Evolutionary conservation across 768 basidiomycete species (phyloP).

Genomic region (Trametes cinnabarina): DNA sequence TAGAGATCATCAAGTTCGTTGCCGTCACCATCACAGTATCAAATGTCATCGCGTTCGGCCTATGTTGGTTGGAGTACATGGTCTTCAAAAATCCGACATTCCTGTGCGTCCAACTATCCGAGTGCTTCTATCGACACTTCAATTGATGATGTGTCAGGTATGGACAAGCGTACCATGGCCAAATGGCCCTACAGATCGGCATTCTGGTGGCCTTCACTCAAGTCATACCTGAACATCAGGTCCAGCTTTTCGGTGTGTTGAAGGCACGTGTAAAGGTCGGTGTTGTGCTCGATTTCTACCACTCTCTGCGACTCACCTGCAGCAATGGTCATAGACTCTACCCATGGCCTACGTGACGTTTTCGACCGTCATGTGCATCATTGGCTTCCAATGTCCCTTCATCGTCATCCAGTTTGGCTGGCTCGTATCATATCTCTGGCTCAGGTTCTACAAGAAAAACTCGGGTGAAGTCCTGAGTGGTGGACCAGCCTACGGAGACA

Average conservation of each 20-base stretch:
- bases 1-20: constrained; percentile 86
- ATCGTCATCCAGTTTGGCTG: constrained; percentile 99
- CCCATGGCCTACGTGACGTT: constrained; percentile 94
- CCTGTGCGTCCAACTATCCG: constrained; percentile 52
- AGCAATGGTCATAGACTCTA: constrained; percentile 56
- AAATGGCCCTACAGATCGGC: constrained; percentile 86
- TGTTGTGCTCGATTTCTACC: background rate
- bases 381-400: constrained; percentile 87
- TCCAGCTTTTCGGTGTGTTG: constrained; percentile 84
- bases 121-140: background rate
- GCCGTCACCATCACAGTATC: constrained; percentile 72
- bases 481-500: constrained; percentile 78
- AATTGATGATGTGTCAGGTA: constrained; percentile 50
- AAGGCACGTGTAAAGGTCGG: constrained; percentile 87
- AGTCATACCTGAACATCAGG: constrained; percentile 96
- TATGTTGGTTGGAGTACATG: constrained; percentile 86
- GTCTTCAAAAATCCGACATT: constrained; percentile 72
- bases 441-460: constrained; percentile 95
- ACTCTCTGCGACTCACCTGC: background rate
- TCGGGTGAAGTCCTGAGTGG: constrained; percentile 61
- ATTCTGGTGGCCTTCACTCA: constrained; percentile 96
- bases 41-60: constrained; percentile 84
- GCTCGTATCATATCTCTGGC: constrained; percentile 93
- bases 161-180: constrained; percentile 87
- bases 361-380: constrained; percentile 78